Conservation (phyloP, 495 filamentous ascomycete species). For the Lichenothelia convexa region DNA sequence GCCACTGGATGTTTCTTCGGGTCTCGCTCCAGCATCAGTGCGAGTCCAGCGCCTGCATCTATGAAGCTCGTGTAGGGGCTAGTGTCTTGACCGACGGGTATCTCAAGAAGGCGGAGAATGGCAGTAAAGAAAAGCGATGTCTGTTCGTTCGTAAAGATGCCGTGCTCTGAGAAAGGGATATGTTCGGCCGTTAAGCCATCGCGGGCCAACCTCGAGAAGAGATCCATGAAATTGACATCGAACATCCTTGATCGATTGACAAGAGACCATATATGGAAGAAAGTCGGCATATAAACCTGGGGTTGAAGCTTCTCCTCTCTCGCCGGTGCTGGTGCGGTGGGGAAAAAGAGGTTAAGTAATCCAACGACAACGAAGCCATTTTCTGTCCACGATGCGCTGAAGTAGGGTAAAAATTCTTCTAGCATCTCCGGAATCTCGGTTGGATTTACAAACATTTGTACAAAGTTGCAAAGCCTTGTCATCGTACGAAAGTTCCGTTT, state of each 20-base stretch:
- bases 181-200: constrained; percentile 59
- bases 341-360: constrained; percentile 68
- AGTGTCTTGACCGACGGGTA: constrained; percentile 88
- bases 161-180: constrained; percentile 69
- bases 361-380: constrained; percentile 78
- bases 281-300: constrained; percentile 67
- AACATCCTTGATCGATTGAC: constrained; percentile 77
- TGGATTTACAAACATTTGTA: constrained; percentile 84
- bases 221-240: constrained; percentile 74
- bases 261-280: constrained; percentile 93
- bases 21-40: constrained; percentile 73
- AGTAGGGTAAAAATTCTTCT: constrained; percentile 90
- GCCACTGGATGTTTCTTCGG: constrained; percentile 78
- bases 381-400: constrained; percentile 79
- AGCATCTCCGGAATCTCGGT: constrained; percentile 68
- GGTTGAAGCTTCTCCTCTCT: constrained; percentile 56
- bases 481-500: constrained; percentile 58
- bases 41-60: constrained; percentile 67
- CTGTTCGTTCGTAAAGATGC: constrained; percentile 83
- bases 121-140: constrained; percentile 86
- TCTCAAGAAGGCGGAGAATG: constrained; percentile 75
- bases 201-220: constrained; percentile 67
- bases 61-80: constrained; percentile 73
- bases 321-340: constrained; percentile 59
- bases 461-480: constrained; percentile 72